A percentile compares a stretch with the other conserved stretches of the same genome.
phyloP scores from a whole-genome alignment of 73 alveolate species.

The Paraurostyla sp. region DNA sequence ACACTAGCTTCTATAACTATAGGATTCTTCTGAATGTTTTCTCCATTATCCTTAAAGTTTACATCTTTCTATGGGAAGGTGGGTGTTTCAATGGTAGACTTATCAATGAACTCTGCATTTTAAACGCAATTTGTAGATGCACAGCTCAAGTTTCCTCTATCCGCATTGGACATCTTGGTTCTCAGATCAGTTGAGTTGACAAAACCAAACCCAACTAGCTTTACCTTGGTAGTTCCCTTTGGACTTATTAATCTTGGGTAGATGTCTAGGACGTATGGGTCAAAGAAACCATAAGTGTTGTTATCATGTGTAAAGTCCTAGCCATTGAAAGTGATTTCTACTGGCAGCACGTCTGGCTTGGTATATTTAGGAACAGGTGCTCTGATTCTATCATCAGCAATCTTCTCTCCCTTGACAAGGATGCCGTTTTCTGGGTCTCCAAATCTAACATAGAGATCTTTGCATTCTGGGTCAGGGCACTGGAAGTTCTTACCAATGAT shows the following conservation, averaged over 20 bases:
- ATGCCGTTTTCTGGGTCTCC: constrained; percentile 83
- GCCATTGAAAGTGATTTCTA: constrained; percentile 93
- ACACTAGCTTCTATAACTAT: constrained; percentile 92
- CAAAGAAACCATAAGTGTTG: constrained; percentile 88
- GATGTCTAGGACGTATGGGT: constrained; percentile 88
- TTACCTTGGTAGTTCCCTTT: constrained; percentile 87
- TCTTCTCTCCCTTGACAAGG: constrained; percentile 73
- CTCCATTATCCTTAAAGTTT: constrained; percentile 69
- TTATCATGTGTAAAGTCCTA: constrained; percentile 91
- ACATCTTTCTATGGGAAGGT: constrained; percentile 81
- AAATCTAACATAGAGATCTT: constrained; percentile 86
- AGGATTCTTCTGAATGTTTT: constrained; percentile 73
- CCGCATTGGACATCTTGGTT: background rate
- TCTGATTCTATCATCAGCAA: constrained; percentile 70
- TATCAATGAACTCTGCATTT: constrained; percentile 83
- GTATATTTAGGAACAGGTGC: constrained; percentile 86
- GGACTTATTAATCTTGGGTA: constrained; percentile 87
- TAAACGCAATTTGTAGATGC: constrained; percentile 75
- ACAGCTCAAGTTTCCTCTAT: constrained; percentile 75
- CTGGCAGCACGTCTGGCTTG: constrained; percentile 90
- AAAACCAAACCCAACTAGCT: constrained; percentile 92
- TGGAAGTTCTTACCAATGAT: constrained; percentile 72
- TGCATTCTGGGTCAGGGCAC: constrained; percentile 77
- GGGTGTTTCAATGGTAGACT: constrained; percentile 72
- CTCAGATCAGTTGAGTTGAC: constrained; percentile 80